Base-by-base conservation (phyloP, 495 filamentous ascomycete species). In the Chaetomium tenue region DNA sequence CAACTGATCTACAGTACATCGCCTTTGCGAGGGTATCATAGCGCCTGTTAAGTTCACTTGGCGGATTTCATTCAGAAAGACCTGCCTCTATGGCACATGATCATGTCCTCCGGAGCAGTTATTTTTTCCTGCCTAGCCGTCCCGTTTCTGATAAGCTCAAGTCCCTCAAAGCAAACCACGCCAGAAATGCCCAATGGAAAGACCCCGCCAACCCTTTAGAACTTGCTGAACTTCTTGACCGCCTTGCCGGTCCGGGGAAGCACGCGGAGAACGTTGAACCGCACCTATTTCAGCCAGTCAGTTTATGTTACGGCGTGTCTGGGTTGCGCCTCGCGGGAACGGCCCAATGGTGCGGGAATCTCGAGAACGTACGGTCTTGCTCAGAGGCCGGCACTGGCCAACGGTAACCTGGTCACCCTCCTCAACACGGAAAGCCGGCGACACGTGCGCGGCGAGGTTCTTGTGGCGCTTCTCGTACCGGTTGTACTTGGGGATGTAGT, bases 391-490 rank as follows among this genome's bases (percentile, higher is more conserved):
- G 89, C 95, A 98, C 86, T 98, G 93, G 81, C 94, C 94, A 81
- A 99, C 94, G 70, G 92, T 97, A 72, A 99, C 94, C 83, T 91
- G 89, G 81, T 99, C 95, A 86, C 94, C 94, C 74, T 97, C 93
- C 86, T 94, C 90, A 74, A 98, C 92, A 94, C 94, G 94, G 91
- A 99, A 99, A 79, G 93, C 93, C 73, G 94, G 94, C 63, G 92
- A 96, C 67, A 98, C 94, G 86, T 99, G 94, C 67, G 93, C 95
- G 71, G 94, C 89, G 51, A 99, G 84, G 87, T 99, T 99, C 90
- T 96, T 98, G 88, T 99, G 94, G 75, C 94, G 85, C 87, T 96
- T 97, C 91, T 99, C 95, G 82, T 99, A 99, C 87, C 94, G 88
- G 77, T 90, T 83, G 87, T 97, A 98, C 83, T 98, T 98, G 77